Evolutionary conservation across 768 basidiomycete genomes (phyloP).

Genomic region (Butyriboletus loyo): DNA sequence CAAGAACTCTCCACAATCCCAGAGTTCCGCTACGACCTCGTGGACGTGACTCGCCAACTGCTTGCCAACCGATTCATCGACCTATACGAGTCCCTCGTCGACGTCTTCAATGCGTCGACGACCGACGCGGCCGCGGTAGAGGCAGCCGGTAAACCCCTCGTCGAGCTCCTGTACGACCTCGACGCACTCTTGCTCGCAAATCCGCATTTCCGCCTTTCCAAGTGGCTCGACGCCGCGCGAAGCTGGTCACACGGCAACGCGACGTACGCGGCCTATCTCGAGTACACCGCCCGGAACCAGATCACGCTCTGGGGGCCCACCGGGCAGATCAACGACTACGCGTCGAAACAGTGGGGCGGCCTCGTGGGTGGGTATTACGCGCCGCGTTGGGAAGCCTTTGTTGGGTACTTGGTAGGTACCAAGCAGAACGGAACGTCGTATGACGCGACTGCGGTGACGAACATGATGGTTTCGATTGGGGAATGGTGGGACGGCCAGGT

Average conservation of each 20-base stretch:
- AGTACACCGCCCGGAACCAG: slow-evolving; percentile 40
- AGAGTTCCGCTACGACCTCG: slow-evolving; percentile 40
- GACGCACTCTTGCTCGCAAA: slow-evolving; percentile 35
- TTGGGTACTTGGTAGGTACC: slow-evolving; percentile 28
- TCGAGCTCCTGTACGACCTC: slow-evolving; percentile 32
- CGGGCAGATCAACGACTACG: slow-evolving; percentile 42
- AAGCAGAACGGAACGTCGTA: slow-evolving; percentile 31
- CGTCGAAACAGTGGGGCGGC: slow-evolving; percentile 43
- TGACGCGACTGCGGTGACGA: slow-evolving; percentile 22
- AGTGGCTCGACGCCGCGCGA: slow-evolving; percentile 36
- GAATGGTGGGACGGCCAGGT: slow-evolving; percentile 27
- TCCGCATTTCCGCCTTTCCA: slow-evolving; percentile 32
- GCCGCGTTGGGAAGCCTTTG: slow-evolving; percentile 35
- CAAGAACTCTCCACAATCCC: slow-evolving; percentile 20
- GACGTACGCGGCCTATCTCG: slow-evolving; percentile 35
- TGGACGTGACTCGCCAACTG: slow-evolving; percentile 39
- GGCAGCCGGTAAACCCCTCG: slow-evolving; percentile 26
- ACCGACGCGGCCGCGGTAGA: slow-evolving; percentile 20
- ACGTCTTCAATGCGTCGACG: slow-evolving; percentile 24
- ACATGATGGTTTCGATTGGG: slow-evolving; percentile 34
- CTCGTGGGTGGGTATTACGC: slow-evolving; percentile 38
- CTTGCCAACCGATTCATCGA: slow-evolving; percentile 38
- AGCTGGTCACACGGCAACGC: slow-evolving; percentile 28
- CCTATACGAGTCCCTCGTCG: slow-evolving; percentile 31
- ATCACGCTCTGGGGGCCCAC: slow-evolving; percentile 43